Percentiles rank a stretch among this genome's conserved stretches.
Conservation (phyloP, 148 eudicot genomes). For the Rhododendron ovatum region DNA sequence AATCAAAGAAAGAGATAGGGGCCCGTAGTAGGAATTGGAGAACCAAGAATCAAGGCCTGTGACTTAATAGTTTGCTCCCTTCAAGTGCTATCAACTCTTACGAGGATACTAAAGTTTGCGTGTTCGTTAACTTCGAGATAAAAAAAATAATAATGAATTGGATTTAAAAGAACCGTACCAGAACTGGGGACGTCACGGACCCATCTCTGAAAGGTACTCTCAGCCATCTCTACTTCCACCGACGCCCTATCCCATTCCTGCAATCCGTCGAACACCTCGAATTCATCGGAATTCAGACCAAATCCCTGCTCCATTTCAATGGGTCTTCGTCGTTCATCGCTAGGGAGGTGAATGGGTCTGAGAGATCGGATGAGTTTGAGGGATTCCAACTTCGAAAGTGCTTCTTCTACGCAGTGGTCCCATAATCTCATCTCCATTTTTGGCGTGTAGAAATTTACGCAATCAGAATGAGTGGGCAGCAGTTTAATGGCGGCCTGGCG, state of each 20-base stretch:
- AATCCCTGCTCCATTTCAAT: neutral
- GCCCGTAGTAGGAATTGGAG: too few species aligned
- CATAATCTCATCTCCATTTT: conserved; percentile 32
- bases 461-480: neutral
- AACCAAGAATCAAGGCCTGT: too few species aligned
- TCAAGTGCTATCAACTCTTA: too few species aligned
- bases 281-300: conserved; percentile 22
- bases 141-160: neutral
- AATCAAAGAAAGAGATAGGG: neutral
- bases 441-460: too few species aligned
- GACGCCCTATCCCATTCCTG: conserved; percentile 79
- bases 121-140: too few species aligned
- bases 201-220: conserved; percentile 67
- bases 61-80: too few species aligned
- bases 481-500: neutral
- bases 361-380: conserved; percentile 70
- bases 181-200: conserved; percentile 65
- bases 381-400: conserved; percentile 60
- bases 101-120: too few species aligned
- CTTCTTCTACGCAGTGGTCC: conserved; percentile 72
- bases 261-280: conserved; percentile 60
- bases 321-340: neutral
- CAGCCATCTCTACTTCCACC: conserved; percentile 57
- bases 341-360: conserved; percentile 68
- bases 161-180: conserved; percentile 30